Evolutionary conservation across 2,329 filamentous ascomycete genomes (phyloP), one percentile per base, ranked within the genome.

Genomic region (Fusarium compactum): DNA sequence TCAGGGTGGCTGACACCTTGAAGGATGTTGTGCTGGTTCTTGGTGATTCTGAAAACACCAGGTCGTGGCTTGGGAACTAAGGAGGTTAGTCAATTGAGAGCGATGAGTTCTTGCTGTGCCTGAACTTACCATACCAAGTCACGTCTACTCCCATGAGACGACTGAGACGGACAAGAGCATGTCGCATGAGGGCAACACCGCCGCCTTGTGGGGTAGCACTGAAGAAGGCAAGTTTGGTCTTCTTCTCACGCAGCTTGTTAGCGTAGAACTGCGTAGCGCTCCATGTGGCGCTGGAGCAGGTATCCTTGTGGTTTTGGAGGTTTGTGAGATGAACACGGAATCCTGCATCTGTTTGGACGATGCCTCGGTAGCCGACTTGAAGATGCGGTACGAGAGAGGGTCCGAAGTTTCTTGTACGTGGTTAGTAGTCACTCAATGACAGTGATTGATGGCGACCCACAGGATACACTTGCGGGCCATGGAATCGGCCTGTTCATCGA

Each of bases 21-120:
- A 5, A 96, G 88, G 69, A 95, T 95, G 80, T 96, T 96, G 86
- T 96, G 93, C 73, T 94, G 92, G 71, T 91, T 94, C 82, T 96
- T 96, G 71, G 93, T 96, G 79, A 93, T 91, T 53, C 92, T 86
- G 80, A 96, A 96, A 14, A 95, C 89, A 18, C 91, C 90, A 5
- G 92, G 92, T 53, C 91, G 90, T 24, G 93, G 92, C 78, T 93
- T 94, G 9, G 93, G 93, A 2, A 95, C 92, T 85, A 27, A 32
- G 25, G 25, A 2, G 25, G 47, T 73, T 3, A 72, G 34, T 34
- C 10, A 7, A 8, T 20, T 5, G 11, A 16, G 9, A 5, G 1
- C 10, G 9, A 3, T 16, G 45, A 14, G 3, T 2, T 15, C 10
- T 27, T 20, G 9, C 3, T 29, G 7, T 10, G 43, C 16, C 2